Percentiles rank a stretch among this genome's conserved stretches.
Evolutionary conservation across 1,284 basidiomycete species (phyloP).

Genomic region (Microbotryum violaceum): DNA sequence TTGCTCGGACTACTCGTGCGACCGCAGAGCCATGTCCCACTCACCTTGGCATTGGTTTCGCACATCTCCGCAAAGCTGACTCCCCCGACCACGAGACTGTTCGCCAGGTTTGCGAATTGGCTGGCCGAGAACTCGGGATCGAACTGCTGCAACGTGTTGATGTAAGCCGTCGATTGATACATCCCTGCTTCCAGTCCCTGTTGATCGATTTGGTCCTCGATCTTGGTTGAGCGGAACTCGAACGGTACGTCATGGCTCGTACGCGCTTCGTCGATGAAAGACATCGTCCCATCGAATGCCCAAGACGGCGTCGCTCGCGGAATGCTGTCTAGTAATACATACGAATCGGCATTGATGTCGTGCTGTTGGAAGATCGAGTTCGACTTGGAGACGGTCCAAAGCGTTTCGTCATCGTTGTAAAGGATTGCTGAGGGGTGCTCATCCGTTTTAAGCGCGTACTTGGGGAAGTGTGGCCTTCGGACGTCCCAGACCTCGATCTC

Average conservation of each 20-base stretch:
- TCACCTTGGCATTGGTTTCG: conserved; percentile 18
- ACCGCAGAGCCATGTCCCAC: neutral
- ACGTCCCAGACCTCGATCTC: conserved; percentile 32
- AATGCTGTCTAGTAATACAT: conserved; percentile 24
- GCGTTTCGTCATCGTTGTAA: conserved; percentile 31
- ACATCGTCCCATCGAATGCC: conserved; percentile 44
- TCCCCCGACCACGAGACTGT: conserved; percentile 14
- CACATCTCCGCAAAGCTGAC: conserved; percentile 19
- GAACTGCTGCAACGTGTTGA: conserved; percentile 12
- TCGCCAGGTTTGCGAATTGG: conserved; percentile 21
- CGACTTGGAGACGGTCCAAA: conserved; percentile 23
- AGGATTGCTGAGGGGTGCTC: conserved; percentile 19
- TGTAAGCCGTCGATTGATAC: conserved; percentile 8
- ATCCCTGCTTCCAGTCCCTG: conserved; percentile 8
- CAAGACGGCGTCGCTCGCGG: conserved; percentile 14
- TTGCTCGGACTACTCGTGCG: too few relatives aligned
- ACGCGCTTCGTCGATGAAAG: conserved; percentile 43
- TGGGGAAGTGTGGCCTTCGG: conserved; percentile 25
- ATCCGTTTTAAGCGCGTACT: conserved; percentile 27
- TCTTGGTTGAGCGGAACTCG: too few relatives aligned
- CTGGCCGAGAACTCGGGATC: conserved; percentile 25
- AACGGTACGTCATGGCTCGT: conserved; percentile 5
- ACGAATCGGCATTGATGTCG: conserved; percentile 26
- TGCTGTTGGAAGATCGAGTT: conserved; percentile 21
- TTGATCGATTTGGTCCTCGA: neutral